Percentiles rank a stretch among this genome's conserved stretches.
Evolutionary conservation across 768 basidiomycete genomes (phyloP).

Genomic region (Leucocoprinus leucothites): DNA sequence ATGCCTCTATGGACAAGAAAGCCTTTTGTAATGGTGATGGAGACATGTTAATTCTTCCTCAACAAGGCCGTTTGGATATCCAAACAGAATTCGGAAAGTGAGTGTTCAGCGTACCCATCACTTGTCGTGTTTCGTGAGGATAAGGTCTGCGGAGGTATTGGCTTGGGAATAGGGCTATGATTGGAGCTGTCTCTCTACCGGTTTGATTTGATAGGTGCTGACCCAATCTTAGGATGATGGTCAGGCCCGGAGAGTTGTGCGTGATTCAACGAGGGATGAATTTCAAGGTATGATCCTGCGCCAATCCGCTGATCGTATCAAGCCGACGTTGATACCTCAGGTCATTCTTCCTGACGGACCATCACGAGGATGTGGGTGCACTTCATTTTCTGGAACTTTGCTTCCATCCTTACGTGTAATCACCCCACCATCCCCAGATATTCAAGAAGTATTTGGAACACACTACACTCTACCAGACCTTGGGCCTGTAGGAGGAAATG

Average conservation of each 20-base stretch:
- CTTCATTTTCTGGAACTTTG: not conserved
- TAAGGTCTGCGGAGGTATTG: too few relatives aligned
- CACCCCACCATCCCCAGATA: constrained; percentile 35
- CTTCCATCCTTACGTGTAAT: too few relatives aligned
- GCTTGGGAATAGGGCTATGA: too few relatives aligned
- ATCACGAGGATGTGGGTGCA: constrained; percentile 53
- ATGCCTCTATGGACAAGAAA: constrained; percentile 55
- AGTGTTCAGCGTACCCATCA: constrained; percentile 14
- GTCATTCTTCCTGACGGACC: constrained; percentile 55
- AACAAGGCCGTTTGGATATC: constrained; percentile 62
- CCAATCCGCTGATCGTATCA: not conserved
- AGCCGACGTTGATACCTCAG: constrained; percentile 18
- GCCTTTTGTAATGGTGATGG: constrained; percentile 65
- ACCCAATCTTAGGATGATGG: constrained; percentile 48
- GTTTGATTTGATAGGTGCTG: too few relatives aligned
- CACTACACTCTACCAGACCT: constrained; percentile 65
- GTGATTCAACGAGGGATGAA: constrained; percentile 67
- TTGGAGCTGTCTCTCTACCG: too few relatives aligned
- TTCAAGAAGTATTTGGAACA: constrained; percentile 61
- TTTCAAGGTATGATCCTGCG: constrained; percentile 45
- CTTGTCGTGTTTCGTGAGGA: too few relatives aligned
- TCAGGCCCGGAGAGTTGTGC: constrained; percentile 59
- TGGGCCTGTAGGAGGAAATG: constrained; percentile 62
- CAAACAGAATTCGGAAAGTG: constrained; percentile 69
- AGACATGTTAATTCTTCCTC: constrained; percentile 64